Evolutionary conservation across 2,329 filamentous ascomycete species (phyloP), one percentile per base, ranked within the genome.

Genomic region (Rugonectria rugulosa): DNA sequence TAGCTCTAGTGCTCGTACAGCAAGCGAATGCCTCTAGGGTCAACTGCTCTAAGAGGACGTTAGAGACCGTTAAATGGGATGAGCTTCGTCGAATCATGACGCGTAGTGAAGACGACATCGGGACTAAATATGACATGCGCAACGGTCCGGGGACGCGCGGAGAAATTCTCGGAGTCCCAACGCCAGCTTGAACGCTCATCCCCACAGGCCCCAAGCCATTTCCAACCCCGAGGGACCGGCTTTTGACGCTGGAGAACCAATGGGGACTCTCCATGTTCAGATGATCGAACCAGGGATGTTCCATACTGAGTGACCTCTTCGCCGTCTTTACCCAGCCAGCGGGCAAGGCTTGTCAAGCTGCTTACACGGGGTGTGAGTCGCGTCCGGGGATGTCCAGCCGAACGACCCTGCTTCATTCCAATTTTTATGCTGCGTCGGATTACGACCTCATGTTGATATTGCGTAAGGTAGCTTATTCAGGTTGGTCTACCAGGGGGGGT

Each of bases 161-260:
- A 71, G 67, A 71, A 71, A 68, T 62, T 71, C 53, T 70, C 68
- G 68, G 68, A 70, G 57, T 47, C 54, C 40, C 21, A 45, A 57
- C 36, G 43, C 50, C 59, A 60, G 51, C 27, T 21, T n/a, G n/a
- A 40, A 57, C 32, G 34, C 50, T 44, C n/a, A 62, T 61, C 62
- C 49, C 48, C 32, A 56, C 59, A 55, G 41, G 10, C 56, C n/a
- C 52, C 44, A 40, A 49, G 41, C 34, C 37, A 37, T 41, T 42
- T 20, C 24, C 47, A 29, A n/a, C n/a, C 57, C 32, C 54, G 37
- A 45, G 19, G 24, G 54, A 31, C 38, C 21, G 12, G 10, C n/a
- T 15, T n/a, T 44, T 19, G 14, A 12, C 15, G 34, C 27, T 8
- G 12, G 21, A 24, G 27, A 27, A 23, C 57, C 53, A 60, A 57